Base-by-base conservation (phyloP, 208 protist genomes). In the Angomonas desouzai region DNA sequence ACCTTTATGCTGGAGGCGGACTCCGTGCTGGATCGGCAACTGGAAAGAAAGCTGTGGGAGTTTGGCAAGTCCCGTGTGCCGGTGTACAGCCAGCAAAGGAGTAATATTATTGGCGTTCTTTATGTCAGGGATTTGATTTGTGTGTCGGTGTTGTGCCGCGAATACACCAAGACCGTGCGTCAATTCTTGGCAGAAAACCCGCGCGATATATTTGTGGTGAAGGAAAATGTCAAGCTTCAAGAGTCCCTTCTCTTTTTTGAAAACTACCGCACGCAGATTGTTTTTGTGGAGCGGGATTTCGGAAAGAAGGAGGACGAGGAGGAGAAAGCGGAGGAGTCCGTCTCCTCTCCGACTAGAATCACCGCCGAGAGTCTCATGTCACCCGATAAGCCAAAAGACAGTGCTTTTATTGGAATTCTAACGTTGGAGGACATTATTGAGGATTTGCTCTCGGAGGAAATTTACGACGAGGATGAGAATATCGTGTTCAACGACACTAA, bases 351-450 rank as follows among this genome's bases (percentile, higher is more conserved):
- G 3, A 43, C 33, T 34, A 28, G 20, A 13, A 51, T 48, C 23
- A 10, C 10, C 10, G 29, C 55, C 3, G 27, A 59, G 32, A 43
- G 38, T 25, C 11, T 62, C 11, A 48, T 65, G 43, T 68, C 60
- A 1, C 6, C 48, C 18, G 59, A 61, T 13, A 69, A 71, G 6
- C 51, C 55, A 9, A 60, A 49, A 28, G 23, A 64, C 55, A 30
- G 55, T 16, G 10, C 66, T 3, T 63, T 81, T 60, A 29, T 77
- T 23, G 87, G 87, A 30, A 80, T 93, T 59, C 68, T 93, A 13
- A 91, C 87, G 40, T 56, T 93, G 33, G 87, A 93, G 62, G 87
- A 93, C 62, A 73, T 89, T 36, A 87, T 93, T 57, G 87, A 93
- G 67, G 38, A 75, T 33, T 64, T 91, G 9, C 88, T 93, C 28